Percentiles rank a stretch among this genome's conserved stretches.
Conservation (phyloP, 1,284 basidiomycete species). For the Serendipita sp. region DNA sequence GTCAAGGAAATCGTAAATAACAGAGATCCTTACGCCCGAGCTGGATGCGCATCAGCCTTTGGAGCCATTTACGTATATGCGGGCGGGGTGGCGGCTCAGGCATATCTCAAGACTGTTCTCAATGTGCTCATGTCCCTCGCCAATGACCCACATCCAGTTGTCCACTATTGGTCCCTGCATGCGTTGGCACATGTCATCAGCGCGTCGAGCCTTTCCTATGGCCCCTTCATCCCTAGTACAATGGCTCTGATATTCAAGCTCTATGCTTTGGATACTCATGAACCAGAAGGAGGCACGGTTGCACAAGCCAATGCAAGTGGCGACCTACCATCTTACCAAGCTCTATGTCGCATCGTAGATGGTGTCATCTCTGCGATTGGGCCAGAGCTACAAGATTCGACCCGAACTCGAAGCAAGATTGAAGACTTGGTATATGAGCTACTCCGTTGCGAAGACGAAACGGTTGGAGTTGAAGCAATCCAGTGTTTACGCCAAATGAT, state of each 20-base stretch:
- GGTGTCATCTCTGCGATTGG: constrained; percentile 89
- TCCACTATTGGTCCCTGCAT: constrained; percentile 85
- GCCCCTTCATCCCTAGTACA: constrained; percentile 77
- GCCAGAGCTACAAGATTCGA: constrained; percentile 86
- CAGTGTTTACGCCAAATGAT: constrained; percentile 93
- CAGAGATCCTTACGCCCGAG: constrained; percentile 82
- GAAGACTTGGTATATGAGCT: constrained; percentile 81
- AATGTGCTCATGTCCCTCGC: constrained; percentile 92
- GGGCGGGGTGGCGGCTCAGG: constrained; percentile 85
- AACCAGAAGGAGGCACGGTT: constrained; percentile 82
- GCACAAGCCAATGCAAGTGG: constrained; percentile 77
- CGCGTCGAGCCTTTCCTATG: constrained; percentile 84
- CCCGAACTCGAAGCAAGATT: constrained; percentile 66
- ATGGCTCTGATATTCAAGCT: constrained; percentile 85
- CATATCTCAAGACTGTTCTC: constrained; percentile 89
- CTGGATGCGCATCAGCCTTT: constrained; percentile 88
- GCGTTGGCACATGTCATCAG: constrained; percentile 81
- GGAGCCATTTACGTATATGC: constrained; percentile 90
- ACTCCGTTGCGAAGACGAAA: constrained; percentile 73
- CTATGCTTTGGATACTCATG: constrained; percentile 84
- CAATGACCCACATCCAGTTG: constrained; percentile 91
- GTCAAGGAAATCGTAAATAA: constrained; percentile 96
- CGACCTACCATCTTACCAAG: constrained; percentile 82
- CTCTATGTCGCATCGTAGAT: constrained; percentile 83
- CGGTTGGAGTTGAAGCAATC: constrained; percentile 84